These are phyloP conservation scores for Neurospora sp. DNA, from an alignment of 495 filamentous ascomycete genomes.

Conservation along the genomic window DNA sequence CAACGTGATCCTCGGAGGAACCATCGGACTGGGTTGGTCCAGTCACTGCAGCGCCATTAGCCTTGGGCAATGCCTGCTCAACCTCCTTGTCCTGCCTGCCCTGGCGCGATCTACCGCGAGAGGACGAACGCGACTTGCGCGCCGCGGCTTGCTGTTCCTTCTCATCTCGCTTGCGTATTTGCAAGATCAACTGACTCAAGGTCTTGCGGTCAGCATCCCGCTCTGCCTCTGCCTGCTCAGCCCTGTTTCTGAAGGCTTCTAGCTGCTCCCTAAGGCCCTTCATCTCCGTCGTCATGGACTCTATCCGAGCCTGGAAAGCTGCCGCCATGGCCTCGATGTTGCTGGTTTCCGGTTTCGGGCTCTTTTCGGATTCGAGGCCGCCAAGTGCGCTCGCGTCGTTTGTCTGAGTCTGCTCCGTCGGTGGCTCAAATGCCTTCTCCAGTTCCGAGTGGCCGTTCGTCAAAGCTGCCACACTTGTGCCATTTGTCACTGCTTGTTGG, in stretches of 20 bases:
- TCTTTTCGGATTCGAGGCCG: conserved; percentile 11
- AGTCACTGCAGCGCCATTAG: conserved; percentile 11
- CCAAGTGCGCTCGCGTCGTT: conserved; percentile 9
- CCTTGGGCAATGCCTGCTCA: neutral
- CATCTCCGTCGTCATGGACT: conserved; percentile 75
- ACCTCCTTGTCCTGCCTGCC: neutral
- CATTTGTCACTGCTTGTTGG: conserved; percentile 28
- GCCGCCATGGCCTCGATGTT: conserved; percentile 32
- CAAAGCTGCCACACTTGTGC: conserved; percentile 15
- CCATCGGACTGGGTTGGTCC: conserved; percentile 5
- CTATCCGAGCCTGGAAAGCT: conserved; percentile 61
- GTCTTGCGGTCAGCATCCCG: conserved; percentile 55
- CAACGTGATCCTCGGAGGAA: conserved; percentile 9
- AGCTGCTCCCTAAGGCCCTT: conserved; percentile 71
- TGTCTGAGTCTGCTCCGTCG: conserved; percentile 20
- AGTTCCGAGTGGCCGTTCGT: conserved; percentile 25
- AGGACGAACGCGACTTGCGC: conserved; percentile 13
- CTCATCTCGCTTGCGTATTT: conserved; percentile 60
- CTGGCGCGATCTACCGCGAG: conserved; percentile 8
- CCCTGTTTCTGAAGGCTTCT: conserved; percentile 62
- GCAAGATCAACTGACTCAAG: conserved; percentile 80
- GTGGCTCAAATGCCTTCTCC: conserved; percentile 30
- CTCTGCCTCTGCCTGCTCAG: conserved; percentile 72
- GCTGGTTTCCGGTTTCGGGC: conserved; percentile 31
- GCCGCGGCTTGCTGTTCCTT: conserved; percentile 23